Percentiles rank a stretch among this genome's conserved stretches.
Evolutionary conservation across 1,284 basidiomycete species (phyloP).

Genomic region (Sporisorium iseilematis-ciliati): DNA sequence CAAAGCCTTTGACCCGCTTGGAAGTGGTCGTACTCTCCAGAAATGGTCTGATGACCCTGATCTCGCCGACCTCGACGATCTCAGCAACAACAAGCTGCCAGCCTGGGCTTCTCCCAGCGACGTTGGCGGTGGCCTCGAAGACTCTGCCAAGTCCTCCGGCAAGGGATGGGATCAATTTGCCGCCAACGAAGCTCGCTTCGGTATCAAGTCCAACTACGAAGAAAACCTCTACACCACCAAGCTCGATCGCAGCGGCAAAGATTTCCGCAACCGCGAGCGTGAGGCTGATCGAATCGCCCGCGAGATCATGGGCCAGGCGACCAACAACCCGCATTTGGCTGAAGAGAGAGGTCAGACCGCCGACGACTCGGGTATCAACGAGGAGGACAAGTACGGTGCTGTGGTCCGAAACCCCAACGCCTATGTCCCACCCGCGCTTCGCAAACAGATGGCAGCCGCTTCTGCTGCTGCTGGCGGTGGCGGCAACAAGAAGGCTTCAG

Average conservation of each 20-base stretch:
- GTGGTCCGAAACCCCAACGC: slow-evolving; percentile 89
- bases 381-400: slow-evolving; percentile 98
- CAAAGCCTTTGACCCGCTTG: slow-evolving; percentile 49
- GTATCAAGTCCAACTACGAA: slow-evolving; percentile 89
- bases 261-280: slow-evolving; percentile 88
- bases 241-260: slow-evolving; percentile 84
- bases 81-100: slow-evolving; percentile 26
- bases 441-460: slow-evolving; percentile 68
- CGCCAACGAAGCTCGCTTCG: slow-evolving; percentile 91
- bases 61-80: slow-evolving; percentile 45
- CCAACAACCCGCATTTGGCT: slow-evolving; percentile 83
- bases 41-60: slow-evolving; percentile 63
- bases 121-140: slow-evolving; percentile 20
- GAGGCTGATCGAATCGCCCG: slow-evolving; percentile 88
- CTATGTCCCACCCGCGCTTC: slow-evolving; percentile 90
- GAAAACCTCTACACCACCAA: slow-evolving; percentile 96
- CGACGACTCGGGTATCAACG: slow-evolving; percentile 80
- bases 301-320: slow-evolving; percentile 80
- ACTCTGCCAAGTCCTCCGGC: slow-evolving; percentile 10
- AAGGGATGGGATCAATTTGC: slow-evolving; percentile 93
- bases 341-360: slow-evolving; percentile 85
- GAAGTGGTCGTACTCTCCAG: slow-evolving; percentile 54
- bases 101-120: slow-evolving; percentile 38
- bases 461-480: slow-evolving; percentile 21
- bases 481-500: slow-evolving; percentile 49